These are phyloP conservation scores for Mortierella polycephala DNA, from an alignment of 371 early-diverging fungal species.

Conservation along the genomic window DNA sequence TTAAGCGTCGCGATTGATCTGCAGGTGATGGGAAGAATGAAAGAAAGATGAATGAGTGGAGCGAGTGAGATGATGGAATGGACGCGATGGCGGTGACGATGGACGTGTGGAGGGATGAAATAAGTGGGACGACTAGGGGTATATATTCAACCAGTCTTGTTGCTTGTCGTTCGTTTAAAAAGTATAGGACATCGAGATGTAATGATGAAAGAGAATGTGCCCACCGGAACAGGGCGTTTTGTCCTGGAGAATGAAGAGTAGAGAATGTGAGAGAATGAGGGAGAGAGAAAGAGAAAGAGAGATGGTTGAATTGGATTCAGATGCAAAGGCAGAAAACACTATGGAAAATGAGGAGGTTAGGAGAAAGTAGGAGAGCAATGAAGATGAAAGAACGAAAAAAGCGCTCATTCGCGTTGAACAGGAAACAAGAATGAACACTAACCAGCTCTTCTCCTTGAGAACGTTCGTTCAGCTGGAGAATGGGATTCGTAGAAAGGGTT, in stretches of 20 bases:
- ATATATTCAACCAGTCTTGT: no score
- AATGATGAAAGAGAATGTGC: no score
- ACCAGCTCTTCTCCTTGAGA: neutral
- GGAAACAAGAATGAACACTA: neutral
- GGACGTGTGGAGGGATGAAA: no score
- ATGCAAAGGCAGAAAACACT: neutral
- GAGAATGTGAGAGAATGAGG: neutral
- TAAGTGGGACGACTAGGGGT: no score
- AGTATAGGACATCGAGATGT: no score
- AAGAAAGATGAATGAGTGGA: no score
- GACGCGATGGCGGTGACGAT: no score
- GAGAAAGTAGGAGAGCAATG: constrained; percentile 1
- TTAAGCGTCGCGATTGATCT: no score
- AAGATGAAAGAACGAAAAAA: constrained; percentile 3
- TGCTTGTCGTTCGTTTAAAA: no score
- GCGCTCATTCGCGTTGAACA: neutral
- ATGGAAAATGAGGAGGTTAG: constrained; percentile 8
- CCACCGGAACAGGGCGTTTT: no score
- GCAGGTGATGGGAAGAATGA: no score
- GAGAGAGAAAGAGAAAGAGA: neutral
- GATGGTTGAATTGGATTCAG: neutral
- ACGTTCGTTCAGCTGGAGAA: neutral
- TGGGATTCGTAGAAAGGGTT: neutral
- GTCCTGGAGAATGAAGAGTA: neutral
- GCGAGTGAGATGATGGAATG: no score